Conservation (phyloP, 2,329 filamentous ascomycete species). For the Talaromyces sp. region DNA sequence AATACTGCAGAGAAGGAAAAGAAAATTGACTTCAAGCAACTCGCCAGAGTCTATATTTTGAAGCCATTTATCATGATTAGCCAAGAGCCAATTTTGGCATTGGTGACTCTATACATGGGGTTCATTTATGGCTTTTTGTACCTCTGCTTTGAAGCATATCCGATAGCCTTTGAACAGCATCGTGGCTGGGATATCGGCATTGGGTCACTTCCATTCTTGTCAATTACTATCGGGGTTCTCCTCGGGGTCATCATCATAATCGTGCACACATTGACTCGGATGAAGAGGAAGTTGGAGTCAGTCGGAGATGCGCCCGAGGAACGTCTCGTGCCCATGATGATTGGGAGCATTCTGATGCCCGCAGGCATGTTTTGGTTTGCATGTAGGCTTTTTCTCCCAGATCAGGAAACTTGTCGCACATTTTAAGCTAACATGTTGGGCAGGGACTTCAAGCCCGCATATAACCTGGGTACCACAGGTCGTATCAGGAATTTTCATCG, state of each 20-base stretch:
- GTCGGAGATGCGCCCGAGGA: conserved; percentile 40
- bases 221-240: conserved; percentile 48
- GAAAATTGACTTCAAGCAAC: too few relatives aligned
- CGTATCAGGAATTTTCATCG: conserved; percentile 46
- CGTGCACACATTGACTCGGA: too few relatives aligned
- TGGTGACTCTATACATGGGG: conserved; percentile 47
- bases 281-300: too few relatives aligned
- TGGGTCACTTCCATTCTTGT: conserved; percentile 51
- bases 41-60: background rate
- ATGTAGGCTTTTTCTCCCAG: conserved; percentile 28
- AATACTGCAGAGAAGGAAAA: too few relatives aligned
- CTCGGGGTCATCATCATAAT: too few relatives aligned
- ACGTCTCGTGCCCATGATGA: conserved; percentile 49
- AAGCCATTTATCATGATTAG: conserved; percentile 2
- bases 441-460: conserved; percentile 39
- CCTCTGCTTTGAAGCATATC: conserved; percentile 39
- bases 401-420: too few relatives aligned
- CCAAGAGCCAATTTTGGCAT: conserved; percentile 49
- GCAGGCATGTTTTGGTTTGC: conserved; percentile 53
- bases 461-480: conserved; percentile 49
- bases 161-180: conserved; percentile 42
- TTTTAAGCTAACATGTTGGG: too few relatives aligned
- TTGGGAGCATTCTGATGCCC: conserved; percentile 47
- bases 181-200: conserved; percentile 48
- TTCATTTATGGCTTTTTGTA: conserved; percentile 39